Evolutionary conservation across 176 grass and related monocot genomes (phyloP).

Genomic region (Ampelocalamus luodianensis): DNA sequence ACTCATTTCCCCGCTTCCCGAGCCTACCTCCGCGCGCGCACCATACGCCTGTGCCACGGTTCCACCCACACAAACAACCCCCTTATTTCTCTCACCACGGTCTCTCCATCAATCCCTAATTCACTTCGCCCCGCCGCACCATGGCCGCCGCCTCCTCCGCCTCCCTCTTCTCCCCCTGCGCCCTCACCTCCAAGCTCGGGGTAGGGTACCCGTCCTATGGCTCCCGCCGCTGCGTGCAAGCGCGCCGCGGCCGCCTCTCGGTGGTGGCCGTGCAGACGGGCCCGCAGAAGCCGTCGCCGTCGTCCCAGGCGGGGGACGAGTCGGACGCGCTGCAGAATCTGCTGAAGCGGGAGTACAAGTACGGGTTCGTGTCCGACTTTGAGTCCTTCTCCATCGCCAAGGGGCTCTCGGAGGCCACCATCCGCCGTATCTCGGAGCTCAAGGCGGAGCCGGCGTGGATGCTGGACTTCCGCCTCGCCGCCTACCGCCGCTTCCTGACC

Average conservation of each 20-base stretch:
- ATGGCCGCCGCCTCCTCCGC: slow-evolving; percentile 58
- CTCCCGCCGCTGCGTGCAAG: neutral
- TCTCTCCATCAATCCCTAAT: slow-evolving; percentile 29
- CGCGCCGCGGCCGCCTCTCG: slow-evolving; percentile 47
- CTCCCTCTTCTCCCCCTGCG: slow-evolving; percentile 52
- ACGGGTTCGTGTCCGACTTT: slow-evolving; percentile 87
- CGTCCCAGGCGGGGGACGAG: slow-evolving; percentile 50
- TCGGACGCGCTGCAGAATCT: slow-evolving; percentile 78
- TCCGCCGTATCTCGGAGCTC: slow-evolving; percentile 78
- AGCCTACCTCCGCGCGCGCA: neutral
- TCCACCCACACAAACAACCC: neutral
- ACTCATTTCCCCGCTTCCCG: neutral
- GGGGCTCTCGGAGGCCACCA: slow-evolving; percentile 80
- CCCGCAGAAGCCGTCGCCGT: slow-evolving; percentile 53
- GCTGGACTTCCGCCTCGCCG: slow-evolving; percentile 82
- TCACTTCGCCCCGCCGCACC: slow-evolving; percentile 38
- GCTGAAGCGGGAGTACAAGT: slow-evolving; percentile 91
- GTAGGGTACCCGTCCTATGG: slow-evolving; percentile 10
- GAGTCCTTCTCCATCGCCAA: slow-evolving; percentile 94
- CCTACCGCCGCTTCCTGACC: slow-evolving; percentile 73
- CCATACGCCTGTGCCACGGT: slow-evolving; percentile 38
- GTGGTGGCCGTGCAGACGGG: slow-evolving; percentile 76
- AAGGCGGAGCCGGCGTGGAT: slow-evolving; percentile 97
- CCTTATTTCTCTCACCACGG: neutral
- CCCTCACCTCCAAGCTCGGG: slow-evolving; percentile 41